Evolutionary conservation across 768 basidiomycete genomes (phyloP).

Genomic region (Rhodotorula graminis): DNA sequence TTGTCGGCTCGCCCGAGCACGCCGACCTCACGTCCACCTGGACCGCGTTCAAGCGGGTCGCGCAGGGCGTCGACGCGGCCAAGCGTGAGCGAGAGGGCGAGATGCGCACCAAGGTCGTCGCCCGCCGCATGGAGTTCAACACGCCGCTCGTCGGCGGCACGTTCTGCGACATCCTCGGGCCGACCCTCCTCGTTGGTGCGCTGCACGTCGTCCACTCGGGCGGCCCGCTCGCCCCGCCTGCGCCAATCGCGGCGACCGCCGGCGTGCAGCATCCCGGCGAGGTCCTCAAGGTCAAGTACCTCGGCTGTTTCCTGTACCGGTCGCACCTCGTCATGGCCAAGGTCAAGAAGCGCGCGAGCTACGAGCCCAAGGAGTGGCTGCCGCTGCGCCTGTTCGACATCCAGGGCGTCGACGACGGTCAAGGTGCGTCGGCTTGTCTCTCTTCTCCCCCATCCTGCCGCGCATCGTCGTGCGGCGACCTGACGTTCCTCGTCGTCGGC

Average conservation of each 20-base stretch:
- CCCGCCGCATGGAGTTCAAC: conserved; percentile 58
- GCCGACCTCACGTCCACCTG: conserved; percentile 46
- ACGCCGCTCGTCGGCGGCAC: conserved; percentile 39
- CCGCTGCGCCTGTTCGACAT: conserved; percentile 68
- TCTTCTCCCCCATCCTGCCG: background rate
- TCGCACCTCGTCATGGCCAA: conserved; percentile 85
- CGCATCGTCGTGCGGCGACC: background rate
- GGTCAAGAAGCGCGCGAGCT: conserved; percentile 65
- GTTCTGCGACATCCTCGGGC: conserved; percentile 62
- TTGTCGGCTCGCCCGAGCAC: conserved; percentile 6
- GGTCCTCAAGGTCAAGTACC: conserved; percentile 52
- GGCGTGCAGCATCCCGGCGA: background rate
- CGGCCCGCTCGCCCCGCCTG: conserved; percentile 46
- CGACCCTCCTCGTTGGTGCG: conserved; percentile 73
- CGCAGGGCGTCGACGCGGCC: conserved; percentile 74
- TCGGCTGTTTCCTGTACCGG: conserved; percentile 70
- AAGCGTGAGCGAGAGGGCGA: conserved; percentile 62
- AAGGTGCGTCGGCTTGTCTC: conserved; percentile 56
- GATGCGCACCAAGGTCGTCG: conserved; percentile 63
- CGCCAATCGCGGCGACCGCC: no score
- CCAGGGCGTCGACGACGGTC: conserved; percentile 62
- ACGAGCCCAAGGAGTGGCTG: conserved; percentile 87
- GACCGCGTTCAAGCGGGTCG: conserved; percentile 69
- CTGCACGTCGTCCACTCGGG: conserved; percentile 79
- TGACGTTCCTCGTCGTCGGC: background rate